phyloP scores from a whole-genome alignment of 495 filamentous ascomycete species.

The Podospora comata region DNA sequence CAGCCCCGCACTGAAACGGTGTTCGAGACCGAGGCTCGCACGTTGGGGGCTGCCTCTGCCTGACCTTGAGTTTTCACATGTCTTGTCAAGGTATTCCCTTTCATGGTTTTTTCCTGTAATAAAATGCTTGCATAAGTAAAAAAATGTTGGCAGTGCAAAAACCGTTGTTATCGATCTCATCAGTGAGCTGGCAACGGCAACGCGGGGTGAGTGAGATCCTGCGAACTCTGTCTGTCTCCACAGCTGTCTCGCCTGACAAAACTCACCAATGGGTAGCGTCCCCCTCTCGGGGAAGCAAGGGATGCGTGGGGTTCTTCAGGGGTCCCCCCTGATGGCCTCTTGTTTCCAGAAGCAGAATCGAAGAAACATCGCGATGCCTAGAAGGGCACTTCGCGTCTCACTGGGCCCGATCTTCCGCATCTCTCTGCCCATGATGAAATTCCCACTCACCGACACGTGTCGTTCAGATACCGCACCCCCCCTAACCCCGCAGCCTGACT shows the following conservation, averaged over 20 bases:
- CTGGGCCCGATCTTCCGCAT: slow-evolving; percentile 5
- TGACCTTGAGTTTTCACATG: not conserved
- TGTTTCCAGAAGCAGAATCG: slow-evolving; percentile 8
- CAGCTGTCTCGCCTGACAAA: slow-evolving; percentile 4
- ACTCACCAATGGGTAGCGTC: not conserved
- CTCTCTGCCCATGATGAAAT: not conserved
- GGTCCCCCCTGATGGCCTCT: not conserved
- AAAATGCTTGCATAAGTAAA: not conserved
- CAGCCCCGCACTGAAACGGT: not conserved
- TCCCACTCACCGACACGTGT: slow-evolving; percentile 11
- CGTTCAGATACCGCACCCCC: slow-evolving; percentile 3
- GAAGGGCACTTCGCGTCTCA: not conserved
- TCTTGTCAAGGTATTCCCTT: no score
- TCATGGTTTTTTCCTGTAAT: not conserved
- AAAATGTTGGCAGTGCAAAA: not conserved
- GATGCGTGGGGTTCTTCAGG: not conserved
- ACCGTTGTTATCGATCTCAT: not conserved
- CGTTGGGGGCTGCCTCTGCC: not conserved
- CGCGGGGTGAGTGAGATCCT: not conserved
- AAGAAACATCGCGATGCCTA: slow-evolving; percentile 1
- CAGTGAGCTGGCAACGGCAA: not conserved
- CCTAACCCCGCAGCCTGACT: slow-evolving; percentile 15
- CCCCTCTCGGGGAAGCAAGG: not conserved
- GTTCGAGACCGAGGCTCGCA: not conserved
- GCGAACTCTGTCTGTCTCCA: not conserved